These are phyloP conservation scores for Phialophora verrucosa DNA, from an alignment of 2,329 filamentous ascomycete genomes.

Conservation along the genomic window DNA sequence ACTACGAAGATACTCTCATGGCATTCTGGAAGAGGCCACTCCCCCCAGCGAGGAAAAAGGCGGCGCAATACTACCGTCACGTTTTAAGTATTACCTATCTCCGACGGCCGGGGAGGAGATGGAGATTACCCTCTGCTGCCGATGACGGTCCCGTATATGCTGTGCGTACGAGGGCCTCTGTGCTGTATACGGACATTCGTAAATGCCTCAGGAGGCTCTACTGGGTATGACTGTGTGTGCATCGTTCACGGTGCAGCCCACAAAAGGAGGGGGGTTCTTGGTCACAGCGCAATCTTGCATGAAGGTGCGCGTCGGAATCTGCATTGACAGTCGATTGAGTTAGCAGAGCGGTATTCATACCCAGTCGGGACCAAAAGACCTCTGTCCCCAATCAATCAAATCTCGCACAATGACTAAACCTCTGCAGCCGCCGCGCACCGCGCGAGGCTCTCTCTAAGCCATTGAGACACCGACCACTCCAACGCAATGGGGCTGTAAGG, in stretches of 20 bases:
- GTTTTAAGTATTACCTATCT: background rate
- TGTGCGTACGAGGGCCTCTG: too few species aligned
- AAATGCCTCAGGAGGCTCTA: constrained; percentile 19
- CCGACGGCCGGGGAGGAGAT: background rate
- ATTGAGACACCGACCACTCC: background rate
- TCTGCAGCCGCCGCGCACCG: background rate
- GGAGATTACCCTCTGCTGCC: constrained; percentile 9
- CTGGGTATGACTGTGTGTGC: background rate
- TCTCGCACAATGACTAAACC: background rate
- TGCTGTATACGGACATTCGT: background rate
- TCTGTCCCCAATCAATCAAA: background rate
- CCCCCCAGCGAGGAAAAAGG: background rate
- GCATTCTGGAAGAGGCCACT: background rate
- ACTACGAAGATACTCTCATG: background rate
- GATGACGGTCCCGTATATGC: background rate
- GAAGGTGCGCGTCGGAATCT: background rate
- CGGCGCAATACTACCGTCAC: background rate
- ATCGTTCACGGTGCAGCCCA: background rate
- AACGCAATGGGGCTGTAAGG: background rate
- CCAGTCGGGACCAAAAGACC: background rate
- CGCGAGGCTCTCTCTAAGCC: constrained; percentile 6
- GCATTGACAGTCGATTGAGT: background rate
- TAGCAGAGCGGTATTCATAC: background rate
- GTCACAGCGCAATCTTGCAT: background rate
- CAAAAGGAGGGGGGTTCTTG: background rate